A percentile compares a stretch with the other conserved stretches of the same genome.
Evolutionary conservation across 306 rosid species (phyloP).

Genomic region (Crotalaria pallida): DNA sequence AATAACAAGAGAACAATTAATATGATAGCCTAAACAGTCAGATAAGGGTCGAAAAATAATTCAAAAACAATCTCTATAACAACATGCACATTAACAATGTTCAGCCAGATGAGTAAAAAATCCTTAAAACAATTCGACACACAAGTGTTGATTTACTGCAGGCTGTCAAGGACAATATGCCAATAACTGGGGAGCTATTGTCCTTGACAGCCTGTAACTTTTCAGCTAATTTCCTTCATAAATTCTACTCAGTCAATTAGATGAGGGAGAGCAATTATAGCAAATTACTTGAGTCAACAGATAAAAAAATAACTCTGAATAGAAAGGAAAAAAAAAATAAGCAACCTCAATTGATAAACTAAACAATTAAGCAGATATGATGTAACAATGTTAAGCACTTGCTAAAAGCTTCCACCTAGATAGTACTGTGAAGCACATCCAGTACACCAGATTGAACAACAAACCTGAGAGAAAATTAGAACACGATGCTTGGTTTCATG

Average conservation of each 20-base stretch:
- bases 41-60: background rate
- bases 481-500: constrained; percentile 97
- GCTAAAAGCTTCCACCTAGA: background rate
- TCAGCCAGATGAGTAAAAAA: background rate
- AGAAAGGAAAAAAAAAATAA: background rate
- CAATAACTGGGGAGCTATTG: background rate
- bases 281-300: background rate
- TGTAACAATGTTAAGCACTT: background rate
- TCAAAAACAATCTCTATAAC: background rate
- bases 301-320: background rate
- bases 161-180: too few species aligned
- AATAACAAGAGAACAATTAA: background rate
- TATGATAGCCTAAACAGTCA: background rate
- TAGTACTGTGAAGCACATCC: constrained; percentile 2
- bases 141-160: background rate
- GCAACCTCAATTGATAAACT: background rate
- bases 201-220: background rate
- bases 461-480: constrained; percentile 94
- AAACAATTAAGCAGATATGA: background rate
- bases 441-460: constrained; percentile 22
- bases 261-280: background rate
- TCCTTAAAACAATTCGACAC: background rate
- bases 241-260: background rate
- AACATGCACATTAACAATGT: background rate
- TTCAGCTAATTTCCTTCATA: background rate